Conservation (phyloP, 2,329 filamentous ascomycete species). For the Trichophyton schoenleinii region DNA sequence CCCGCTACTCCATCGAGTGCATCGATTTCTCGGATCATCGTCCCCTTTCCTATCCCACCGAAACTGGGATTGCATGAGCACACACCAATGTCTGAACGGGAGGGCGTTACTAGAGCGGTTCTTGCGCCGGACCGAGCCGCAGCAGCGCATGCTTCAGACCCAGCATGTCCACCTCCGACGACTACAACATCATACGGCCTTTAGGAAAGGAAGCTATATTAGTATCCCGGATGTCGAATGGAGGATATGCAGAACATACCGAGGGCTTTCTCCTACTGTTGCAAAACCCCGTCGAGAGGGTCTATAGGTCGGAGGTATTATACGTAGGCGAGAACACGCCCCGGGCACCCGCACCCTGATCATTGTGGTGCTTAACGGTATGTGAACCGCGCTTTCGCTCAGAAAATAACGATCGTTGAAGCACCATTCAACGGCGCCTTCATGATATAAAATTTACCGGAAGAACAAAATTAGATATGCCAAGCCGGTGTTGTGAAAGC, state of each 20-base stretch:
- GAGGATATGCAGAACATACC: constrained; percentile 19
- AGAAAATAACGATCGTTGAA: background rate
- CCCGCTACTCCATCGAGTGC: constrained; percentile 84
- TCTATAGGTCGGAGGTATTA: constrained; percentile 15
- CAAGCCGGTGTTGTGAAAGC: background rate
- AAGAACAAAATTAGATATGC: background rate
- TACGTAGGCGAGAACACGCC: constrained; percentile 20
- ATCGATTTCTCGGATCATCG: constrained; percentile 88
- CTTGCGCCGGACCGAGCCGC: constrained; percentile 78
- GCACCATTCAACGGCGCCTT: background rate
- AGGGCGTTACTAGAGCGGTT: constrained; percentile 82
- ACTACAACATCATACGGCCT: constrained; percentile 85
- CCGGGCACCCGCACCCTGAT: constrained; percentile 23
- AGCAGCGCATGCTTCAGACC: constrained; percentile 83
- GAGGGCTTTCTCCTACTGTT: constrained; percentile 26
- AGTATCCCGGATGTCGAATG: constrained; percentile 4
- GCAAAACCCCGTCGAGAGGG: constrained; percentile 24
- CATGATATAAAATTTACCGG: background rate
- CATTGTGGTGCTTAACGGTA: constrained; percentile 17
- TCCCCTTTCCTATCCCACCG: constrained; percentile 96
- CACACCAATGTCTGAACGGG: constrained; percentile 74
- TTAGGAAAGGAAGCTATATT: constrained; percentile 3
- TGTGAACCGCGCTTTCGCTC: background rate
- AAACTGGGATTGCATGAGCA: constrained; percentile 97
- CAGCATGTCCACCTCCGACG: constrained; percentile 90